These are phyloP conservation scores for Phycomyces blakesleeanus DNA, from an alignment of 192 early-diverging fungal genomes.

Conservation along the genomic window DNA sequence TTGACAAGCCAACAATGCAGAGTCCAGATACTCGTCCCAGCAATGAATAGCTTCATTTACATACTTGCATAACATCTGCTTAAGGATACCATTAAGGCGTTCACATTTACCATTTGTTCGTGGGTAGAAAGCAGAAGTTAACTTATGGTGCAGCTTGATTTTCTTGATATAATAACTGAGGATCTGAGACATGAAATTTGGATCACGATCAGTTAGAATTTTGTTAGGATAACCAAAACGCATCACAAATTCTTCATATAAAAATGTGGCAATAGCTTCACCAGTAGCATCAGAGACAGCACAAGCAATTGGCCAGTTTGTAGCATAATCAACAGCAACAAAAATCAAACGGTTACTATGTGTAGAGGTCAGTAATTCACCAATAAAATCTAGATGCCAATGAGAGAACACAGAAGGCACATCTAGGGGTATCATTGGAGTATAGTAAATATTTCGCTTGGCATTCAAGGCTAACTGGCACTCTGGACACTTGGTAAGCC, in stretches of 20 bases:
- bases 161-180: constrained; percentile 3
- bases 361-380: constrained; percentile 1
- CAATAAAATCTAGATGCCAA: constrained; percentile 19
- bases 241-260: constrained; percentile 29
- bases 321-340: constrained; percentile 26
- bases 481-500: background rate
- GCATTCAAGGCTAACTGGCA: constrained; percentile 4
- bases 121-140: constrained; percentile 20
- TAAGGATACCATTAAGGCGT: constrained; percentile 10
- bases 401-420: constrained; percentile 5
- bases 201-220: constrained; percentile 22
- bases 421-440: constrained; percentile 5
- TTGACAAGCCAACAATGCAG: constrained; percentile 3
- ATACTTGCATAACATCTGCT: constrained; percentile 11
- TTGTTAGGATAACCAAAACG: constrained; percentile 20
- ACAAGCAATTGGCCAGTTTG: constrained; percentile 27
- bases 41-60: background rate
- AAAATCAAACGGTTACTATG: constrained; percentile 20
- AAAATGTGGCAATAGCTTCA: constrained; percentile 15
- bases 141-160: constrained; percentile 11
- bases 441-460: background rate
- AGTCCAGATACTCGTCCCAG: constrained; percentile 18
- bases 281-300: constrained; percentile 19
- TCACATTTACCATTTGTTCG: constrained; percentile 23
- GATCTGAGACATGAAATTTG: constrained; percentile 22